Base-by-base conservation (phyloP, 2,329 filamentous ascomycete species). In the Ophiostoma montium region DNA sequence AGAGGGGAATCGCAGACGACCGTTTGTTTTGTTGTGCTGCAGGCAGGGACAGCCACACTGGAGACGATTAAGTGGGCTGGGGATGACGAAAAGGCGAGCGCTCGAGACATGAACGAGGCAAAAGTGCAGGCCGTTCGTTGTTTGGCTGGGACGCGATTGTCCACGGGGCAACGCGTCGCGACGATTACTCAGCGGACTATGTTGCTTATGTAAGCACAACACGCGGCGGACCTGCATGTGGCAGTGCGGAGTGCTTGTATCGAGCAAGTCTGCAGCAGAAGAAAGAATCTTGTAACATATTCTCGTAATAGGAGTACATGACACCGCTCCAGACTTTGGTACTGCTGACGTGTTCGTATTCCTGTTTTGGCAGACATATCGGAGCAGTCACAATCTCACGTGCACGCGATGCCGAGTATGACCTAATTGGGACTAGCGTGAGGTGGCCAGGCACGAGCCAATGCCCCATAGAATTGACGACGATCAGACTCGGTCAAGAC, bases 81-180 rank as follows among this genome's bases (percentile, higher is more conserved):
- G 11, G 12, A 33, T 15, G 32, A 33, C 32, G 23, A 27, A 27
- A 8, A 27, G 23, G 8, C 23, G 23, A 27, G 11, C 10, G 32
- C 11, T 33, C 13, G 32, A 33, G 11, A 12, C 32, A 15, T 33
- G 32, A 4, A 18, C 16, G 19, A 19, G 36, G 5, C 15, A 13
- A 33, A 33, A 46, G 6, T 31, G 41, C n/a, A 48, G 19, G 38
- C 30, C 15, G 43, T 38, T 46, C n/a, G 42, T 30, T 48, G 50
- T 48, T 51, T 51, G 50, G 50, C 41, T 32, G 46, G 31, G 43
- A 47, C 50, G 48, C 44, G 48, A 49, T 45, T 27, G 50, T 52
- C 44, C 44, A 36, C 23, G 15, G 21, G 41, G 45, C 48, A 52
- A 52, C 50, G 50, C 50, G 50, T 36, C n/a, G 32, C 23, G 39